Percentiles rank a stretch among this genome's conserved stretches.
Conservation (phyloP, 2,329 filamentous ascomycete genomes). For the Graphium sp. region DNA sequence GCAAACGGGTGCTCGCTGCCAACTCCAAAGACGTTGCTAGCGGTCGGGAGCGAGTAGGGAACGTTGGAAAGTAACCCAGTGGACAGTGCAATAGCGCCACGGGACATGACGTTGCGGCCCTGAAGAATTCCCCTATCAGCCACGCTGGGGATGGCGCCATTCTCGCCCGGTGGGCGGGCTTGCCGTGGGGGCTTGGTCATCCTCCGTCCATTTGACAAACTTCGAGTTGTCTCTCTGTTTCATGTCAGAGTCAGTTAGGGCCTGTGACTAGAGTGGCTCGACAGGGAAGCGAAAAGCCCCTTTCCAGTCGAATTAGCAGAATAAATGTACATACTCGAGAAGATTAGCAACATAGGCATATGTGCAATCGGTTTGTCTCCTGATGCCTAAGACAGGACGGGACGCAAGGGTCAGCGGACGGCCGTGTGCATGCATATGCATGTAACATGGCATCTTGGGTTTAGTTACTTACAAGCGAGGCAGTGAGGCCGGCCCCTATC, state of each 20-base stretch:
- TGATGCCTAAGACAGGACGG: constrained; percentile 40
- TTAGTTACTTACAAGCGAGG: constrained; percentile 37
- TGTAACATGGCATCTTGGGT: not conserved
- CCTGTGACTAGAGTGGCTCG: too few relatives aligned
- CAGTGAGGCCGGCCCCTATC: constrained; percentile 57
- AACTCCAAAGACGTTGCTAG: constrained; percentile 67
- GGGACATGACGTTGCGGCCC: constrained; percentile 22
- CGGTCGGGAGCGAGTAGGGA: constrained; percentile 52
- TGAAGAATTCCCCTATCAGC: constrained; percentile 33
- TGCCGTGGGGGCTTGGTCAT: constrained; percentile 43
- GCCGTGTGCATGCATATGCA: too few relatives aligned
- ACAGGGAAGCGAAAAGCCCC: too few relatives aligned
- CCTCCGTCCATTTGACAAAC: constrained; percentile 31
- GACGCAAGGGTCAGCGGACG: constrained; percentile 5
- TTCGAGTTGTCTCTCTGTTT: constrained; percentile 42
- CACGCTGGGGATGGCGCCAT: constrained; percentile 31
- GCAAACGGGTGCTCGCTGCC: constrained; percentile 65
- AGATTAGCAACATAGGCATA: constrained; percentile 65
- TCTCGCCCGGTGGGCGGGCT: constrained; percentile 20
- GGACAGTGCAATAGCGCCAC: constrained; percentile 35
- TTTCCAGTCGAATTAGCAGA: not conserved
- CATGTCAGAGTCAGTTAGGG: too few relatives aligned
- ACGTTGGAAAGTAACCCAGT: constrained; percentile 54
- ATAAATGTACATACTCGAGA: constrained; percentile 49
- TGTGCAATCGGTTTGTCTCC: constrained; percentile 57